Evolutionary conservation across 2,329 filamentous ascomycete species (phyloP).

Genomic region (Stenocarpella maydis): DNA sequence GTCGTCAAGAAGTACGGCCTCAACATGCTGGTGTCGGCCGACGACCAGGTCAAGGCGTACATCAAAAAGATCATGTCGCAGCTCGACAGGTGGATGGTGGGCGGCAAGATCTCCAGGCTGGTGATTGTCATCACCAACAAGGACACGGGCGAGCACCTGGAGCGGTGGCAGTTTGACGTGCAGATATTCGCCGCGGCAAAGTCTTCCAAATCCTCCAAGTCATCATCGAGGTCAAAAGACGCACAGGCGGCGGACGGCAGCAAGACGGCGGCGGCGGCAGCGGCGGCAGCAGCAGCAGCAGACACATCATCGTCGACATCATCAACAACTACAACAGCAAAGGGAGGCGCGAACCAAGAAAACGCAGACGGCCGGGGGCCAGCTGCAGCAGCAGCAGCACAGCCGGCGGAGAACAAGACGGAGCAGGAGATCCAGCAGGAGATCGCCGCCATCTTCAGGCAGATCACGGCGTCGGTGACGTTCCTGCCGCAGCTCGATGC

Average conservation of each 20-base stretch:
- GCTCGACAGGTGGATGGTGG: conserved; percentile 96
- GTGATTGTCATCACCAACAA: conserved; percentile 97
- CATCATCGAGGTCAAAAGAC: conserved; percentile 64
- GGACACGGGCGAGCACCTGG: conserved; percentile 94
- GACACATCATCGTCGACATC: no score
- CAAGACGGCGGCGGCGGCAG: conserved; percentile 17
- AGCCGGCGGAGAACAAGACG: conserved; percentile 73
- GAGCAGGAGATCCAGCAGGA: conserved; percentile 94
- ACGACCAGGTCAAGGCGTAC: conserved; percentile 98
- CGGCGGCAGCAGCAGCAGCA: conserved; percentile 33
- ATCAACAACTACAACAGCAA: conserved; percentile 31
- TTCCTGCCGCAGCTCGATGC: conserved; percentile 88
- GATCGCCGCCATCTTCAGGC: conserved; percentile 95
- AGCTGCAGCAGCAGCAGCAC: conserved; percentile 41
- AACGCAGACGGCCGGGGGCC: not conserved
- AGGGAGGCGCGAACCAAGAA: conserved; percentile 28
- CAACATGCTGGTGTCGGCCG: conserved; percentile 94
- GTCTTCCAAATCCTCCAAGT: conserved; percentile 58
- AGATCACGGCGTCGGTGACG: conserved; percentile 97
- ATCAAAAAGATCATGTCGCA: conserved; percentile 99
- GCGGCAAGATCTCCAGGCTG: conserved; percentile 95
- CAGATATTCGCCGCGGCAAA: conserved; percentile 50
- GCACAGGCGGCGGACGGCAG: conserved; percentile 51
- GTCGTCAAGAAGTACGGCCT: conserved; percentile 99
- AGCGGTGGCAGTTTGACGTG: conserved; percentile 98